phyloP scores from a whole-genome alignment of 176 grass and related monocot genomes.

The Tillandsia leiboldiana region DNA sequence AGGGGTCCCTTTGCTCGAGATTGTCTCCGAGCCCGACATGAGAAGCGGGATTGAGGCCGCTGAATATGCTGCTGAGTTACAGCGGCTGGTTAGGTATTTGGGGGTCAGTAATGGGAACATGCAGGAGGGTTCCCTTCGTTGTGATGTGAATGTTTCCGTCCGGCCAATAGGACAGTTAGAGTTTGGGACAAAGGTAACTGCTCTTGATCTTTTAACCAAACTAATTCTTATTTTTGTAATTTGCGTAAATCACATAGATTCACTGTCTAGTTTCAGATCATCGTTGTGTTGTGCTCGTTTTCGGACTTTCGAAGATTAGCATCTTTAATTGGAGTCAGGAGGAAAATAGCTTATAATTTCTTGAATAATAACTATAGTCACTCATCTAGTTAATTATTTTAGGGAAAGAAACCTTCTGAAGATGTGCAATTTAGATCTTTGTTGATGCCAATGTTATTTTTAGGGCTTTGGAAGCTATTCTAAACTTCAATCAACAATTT shows the following conservation, averaged over 20 bases:
- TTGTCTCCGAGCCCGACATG: constrained; percentile 83
- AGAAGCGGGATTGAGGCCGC: constrained; percentile 73
- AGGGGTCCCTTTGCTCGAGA: constrained; percentile 87
- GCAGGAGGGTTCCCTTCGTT: constrained; percentile 96
- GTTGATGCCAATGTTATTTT: too few species aligned
- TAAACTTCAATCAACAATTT: too few species aligned
- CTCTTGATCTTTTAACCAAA: not conserved
- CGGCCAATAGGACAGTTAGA: constrained; percentile 56
- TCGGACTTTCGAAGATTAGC: not conserved
- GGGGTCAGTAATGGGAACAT: constrained; percentile 95
- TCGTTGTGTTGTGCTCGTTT: too few species aligned
- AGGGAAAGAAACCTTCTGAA: too few species aligned
- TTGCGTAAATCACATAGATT: not conserved
- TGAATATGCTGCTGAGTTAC: constrained; percentile 77
- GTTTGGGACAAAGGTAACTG: constrained; percentile 87
- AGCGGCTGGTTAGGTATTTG: constrained; percentile 74
- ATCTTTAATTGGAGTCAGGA: not conserved
- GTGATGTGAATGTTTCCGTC: constrained; percentile 91
- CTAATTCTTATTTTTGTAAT: not conserved
- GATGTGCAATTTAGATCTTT: too few species aligned
- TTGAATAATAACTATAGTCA: not conserved
- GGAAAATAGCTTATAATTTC: not conserved
- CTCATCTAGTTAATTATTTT: too few species aligned
- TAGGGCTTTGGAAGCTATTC: too few species aligned
- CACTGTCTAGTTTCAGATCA: not conserved